Percentiles rank a stretch among this genome's conserved stretches.
Conservation (phyloP, 73 alveolate genomes). For the Tetrahymena thermophila region DNA sequence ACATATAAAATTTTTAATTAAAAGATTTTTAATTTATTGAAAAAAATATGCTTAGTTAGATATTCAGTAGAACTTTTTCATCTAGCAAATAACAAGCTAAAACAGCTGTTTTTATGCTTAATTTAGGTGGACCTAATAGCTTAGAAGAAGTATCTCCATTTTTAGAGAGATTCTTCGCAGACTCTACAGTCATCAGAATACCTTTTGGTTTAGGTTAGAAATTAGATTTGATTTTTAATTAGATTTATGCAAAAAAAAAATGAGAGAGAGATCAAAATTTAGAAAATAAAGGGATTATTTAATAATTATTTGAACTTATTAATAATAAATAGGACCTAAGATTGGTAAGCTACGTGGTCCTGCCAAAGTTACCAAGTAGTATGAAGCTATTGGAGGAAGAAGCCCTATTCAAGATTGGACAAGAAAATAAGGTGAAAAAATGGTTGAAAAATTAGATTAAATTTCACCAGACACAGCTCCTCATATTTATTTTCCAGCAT, state of each 20-base stretch:
- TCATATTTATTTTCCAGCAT: slow-evolving; percentile 50
- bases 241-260: neutral
- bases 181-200: slow-evolving; percentile 27
- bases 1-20: too few species aligned
- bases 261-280: neutral
- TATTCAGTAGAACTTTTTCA: neutral
- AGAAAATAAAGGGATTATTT: too few species aligned
- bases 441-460: slow-evolving; percentile 30
- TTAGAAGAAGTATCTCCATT: slow-evolving; percentile 23
- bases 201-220: slow-evolving; percentile 34
- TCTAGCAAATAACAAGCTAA: neutral
- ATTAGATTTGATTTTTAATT: neutral
- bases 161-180: slow-evolving; percentile 24
- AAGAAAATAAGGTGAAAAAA: slow-evolving; percentile 43
- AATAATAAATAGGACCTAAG: slow-evolving; percentile 6
- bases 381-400: slow-evolving; percentile 53
- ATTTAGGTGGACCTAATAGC: slow-evolving; percentile 41
- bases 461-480: slow-evolving; percentile 41
- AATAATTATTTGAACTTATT: neutral
- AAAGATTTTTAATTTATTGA: too few species aligned
- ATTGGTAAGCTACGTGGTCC: slow-evolving; percentile 44
- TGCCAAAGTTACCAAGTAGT: slow-evolving; percentile 34
- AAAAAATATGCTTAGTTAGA: neutral
- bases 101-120: slow-evolving; percentile 37
- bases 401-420: slow-evolving; percentile 68